Evolutionary conservation across 768 basidiomycete genomes (phyloP).

Genomic region (Pleurotus citrinopileatus): DNA sequence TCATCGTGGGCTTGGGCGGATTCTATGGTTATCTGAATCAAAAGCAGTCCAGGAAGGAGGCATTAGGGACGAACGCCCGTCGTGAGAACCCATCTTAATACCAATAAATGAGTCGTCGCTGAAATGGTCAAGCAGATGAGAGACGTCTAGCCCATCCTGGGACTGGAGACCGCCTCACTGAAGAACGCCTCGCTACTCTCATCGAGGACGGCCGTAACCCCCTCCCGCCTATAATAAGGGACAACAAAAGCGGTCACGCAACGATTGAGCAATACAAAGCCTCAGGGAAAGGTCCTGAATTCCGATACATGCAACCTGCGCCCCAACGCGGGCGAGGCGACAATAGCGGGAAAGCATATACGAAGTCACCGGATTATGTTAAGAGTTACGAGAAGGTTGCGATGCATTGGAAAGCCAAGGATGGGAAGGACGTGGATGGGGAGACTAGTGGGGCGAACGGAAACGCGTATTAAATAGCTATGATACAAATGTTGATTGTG

Average conservation of each 20-base stretch:
- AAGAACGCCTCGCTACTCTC: background rate
- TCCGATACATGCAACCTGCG: too few species aligned
- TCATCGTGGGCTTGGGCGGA: background rate
- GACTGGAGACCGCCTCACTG: background rate
- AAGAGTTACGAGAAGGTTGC: background rate
- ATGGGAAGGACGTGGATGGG: too few species aligned
- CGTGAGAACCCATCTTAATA: background rate
- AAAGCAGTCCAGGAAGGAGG: background rate
- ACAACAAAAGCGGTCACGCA: background rate
- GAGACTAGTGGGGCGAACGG: too few species aligned
- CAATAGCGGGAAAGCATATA: background rate
- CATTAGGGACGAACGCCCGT: background rate
- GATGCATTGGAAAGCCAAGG: too few species aligned
- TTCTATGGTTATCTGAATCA: conserved; percentile 2
- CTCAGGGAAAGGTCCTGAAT: background rate
- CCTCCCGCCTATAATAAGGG: background rate
- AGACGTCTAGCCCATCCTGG: background rate
- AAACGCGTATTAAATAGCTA: too few species aligned
- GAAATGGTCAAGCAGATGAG: background rate
- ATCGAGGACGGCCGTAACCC: background rate
- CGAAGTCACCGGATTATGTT: background rate
- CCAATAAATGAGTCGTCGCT: background rate
- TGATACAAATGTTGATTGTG: too few species aligned
- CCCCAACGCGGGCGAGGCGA: background rate
- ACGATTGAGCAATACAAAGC: background rate